Evolutionary conservation across 495 filamentous ascomycete genomes (phyloP).

Genomic region (Podospora didyma): DNA sequence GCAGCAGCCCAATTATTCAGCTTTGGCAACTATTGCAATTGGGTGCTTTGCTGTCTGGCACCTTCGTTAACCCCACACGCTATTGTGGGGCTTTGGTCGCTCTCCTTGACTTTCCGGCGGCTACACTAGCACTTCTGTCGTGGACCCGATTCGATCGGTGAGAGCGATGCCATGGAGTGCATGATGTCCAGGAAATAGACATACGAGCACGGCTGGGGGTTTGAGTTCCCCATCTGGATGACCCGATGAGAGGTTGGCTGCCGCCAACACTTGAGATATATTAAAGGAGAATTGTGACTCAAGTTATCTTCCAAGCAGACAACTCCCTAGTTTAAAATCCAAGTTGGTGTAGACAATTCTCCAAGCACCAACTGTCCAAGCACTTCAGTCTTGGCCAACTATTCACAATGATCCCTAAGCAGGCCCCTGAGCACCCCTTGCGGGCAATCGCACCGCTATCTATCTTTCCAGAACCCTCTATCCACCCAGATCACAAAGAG

Average conservation of each 20-base stretch:
- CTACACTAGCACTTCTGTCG: not conserved
- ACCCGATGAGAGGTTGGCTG: not conserved
- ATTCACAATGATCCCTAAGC: not conserved
- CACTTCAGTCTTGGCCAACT: not conserved
- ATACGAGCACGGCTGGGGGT: not conserved
- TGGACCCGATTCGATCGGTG: not conserved
- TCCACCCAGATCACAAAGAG: slow-evolving; percentile 17
- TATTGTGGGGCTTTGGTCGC: not conserved
- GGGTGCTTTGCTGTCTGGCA: not conserved
- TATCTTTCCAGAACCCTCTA: not conserved
- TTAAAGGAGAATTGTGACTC: not conserved
- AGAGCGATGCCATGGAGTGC: not conserved
- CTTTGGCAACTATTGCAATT: not conserved
- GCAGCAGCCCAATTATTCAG: not conserved
- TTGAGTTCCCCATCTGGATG: not conserved
- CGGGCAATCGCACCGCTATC: slow-evolving; percentile 9
- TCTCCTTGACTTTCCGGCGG: not conserved
- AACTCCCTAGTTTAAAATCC: not conserved
- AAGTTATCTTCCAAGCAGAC: not conserved
- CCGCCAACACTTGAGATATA: not conserved
- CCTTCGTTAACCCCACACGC: not conserved
- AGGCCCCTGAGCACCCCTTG: slow-evolving; percentile 9
- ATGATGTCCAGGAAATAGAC: not conserved
- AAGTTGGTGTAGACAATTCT: not conserved
- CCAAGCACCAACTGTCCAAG: not conserved